Base-by-base conservation (phyloP, 2,329 filamentous ascomycete genomes). In the Geosmithia flava region DNA sequence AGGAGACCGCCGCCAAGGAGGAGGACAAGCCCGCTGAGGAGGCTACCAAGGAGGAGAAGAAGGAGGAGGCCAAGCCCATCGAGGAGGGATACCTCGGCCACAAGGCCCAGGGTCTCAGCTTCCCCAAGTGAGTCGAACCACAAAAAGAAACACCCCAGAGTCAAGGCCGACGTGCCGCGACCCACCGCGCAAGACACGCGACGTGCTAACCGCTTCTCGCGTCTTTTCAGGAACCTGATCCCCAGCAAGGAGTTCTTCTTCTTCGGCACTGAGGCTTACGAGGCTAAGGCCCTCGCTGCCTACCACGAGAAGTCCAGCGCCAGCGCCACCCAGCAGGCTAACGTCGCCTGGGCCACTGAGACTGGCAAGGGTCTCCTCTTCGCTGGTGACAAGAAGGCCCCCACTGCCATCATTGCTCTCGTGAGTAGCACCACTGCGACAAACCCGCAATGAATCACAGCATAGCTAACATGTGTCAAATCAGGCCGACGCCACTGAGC, bases 331-430 rank as follows among this genome's bases (percentile, higher is more conserved):
- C 83, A 85, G 52, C 84, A 94, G 71, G 77, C 86, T 55, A 84
- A 85, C 58, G 84, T 81, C 56, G 85, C 93, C 37, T 96, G 93
- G 88, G 88, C 91, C 53, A 82, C 81, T 57, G 81, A 95, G 75
- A 96, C 91, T 51, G 91, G 91, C 66, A 95, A 95, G 76, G 93
- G 93, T 62, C 84, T 97, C 19, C 75, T 97, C 42, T 95, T 94
- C 77, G 86, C 87, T 68, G 83, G 85, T 60, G 85, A 95, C 70
- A 95, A 94, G 80, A 74, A 79, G 55, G 76, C 78, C 51, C 90
- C 91, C 52, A 75, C 81, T 56, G 85, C 87, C 60, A 82, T 93
- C 58, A 83, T 97, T 66, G 87, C 87, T 68, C 71, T 96, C 65
- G 88, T 95, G 78, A 62, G 85, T 52, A 11, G 30, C 15, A 33